These are phyloP conservation scores for Camellia lanceoleosa DNA, from an alignment of 148 eudicot genomes.

Conservation along the genomic window DNA sequence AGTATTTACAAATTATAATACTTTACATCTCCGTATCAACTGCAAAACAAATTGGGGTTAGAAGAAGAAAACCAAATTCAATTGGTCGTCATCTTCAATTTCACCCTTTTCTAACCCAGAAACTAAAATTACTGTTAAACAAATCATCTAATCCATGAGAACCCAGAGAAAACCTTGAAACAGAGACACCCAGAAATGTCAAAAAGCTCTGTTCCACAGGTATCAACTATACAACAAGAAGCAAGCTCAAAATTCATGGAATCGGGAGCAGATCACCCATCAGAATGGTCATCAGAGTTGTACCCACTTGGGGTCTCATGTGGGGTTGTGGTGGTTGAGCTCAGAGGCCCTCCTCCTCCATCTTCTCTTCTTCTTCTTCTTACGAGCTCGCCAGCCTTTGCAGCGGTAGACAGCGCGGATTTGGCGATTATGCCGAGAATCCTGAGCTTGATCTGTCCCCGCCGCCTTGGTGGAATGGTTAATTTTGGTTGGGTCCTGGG, in stretches of 20 bases:
- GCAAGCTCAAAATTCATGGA: background rate
- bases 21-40: background rate
- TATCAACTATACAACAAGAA: background rate
- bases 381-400: background rate
- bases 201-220: background rate
- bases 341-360: background rate
- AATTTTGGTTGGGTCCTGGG: background rate
- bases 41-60: background rate
- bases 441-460: slow-evolving; percentile 19
- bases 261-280: background rate
- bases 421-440: background rate
- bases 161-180: background rate
- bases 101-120: background rate
- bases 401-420: background rate
- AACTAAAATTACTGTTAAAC: background rate
- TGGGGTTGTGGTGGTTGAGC: slow-evolving; percentile 8
- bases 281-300: slow-evolving; percentile 2
- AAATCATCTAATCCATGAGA: background rate
- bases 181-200: background rate
- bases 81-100: background rate
- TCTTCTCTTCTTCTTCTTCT: background rate
- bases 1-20: background rate
- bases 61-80: background rate
- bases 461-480: slow-evolving; percentile 9
- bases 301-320: slow-evolving; percentile 12